A percentile compares a stretch with the other conserved stretches of the same genome.
Evolutionary conservation across 2,329 filamentous ascomycete species (phyloP).

Genomic region (Arthrobotrys sphaeroides): DNA sequence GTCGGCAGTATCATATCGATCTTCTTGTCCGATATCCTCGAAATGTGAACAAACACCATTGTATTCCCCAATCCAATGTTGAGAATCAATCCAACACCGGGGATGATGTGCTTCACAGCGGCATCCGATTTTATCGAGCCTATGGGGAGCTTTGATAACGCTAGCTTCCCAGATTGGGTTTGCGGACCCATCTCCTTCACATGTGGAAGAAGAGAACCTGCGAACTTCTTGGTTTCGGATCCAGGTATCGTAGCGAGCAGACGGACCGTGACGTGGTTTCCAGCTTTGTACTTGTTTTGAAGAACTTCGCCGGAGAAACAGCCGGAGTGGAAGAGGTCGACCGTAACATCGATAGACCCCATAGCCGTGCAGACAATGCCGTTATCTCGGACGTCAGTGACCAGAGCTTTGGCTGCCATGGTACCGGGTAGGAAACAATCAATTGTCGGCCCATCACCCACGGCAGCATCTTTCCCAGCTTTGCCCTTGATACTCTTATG

Average conservation of each 20-base stretch:
- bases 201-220: conserved; percentile 88
- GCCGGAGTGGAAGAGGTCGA: conserved; percentile 89
- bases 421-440: conserved; percentile 91
- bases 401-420: conserved; percentile 78
- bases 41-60: conserved; percentile 93
- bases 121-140: conserved; percentile 81
- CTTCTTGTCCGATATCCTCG: conserved; percentile 86
- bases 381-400: conserved; percentile 74
- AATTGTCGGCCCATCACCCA: conserved; percentile 79
- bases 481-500: conserved; percentile 67
- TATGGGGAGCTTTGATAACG: conserved; percentile 68
- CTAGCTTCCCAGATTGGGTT: conserved; percentile 63
- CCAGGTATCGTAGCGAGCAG: conserved; percentile 87
- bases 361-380: conserved; percentile 92
- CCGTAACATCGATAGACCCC: conserved; percentile 88
- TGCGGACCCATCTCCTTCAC: conserved; percentile 70
- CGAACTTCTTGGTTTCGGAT: conserved; percentile 81
- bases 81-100: conserved; percentile 82
- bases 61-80: conserved; percentile 74
- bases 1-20: conserved; percentile 81
- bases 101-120: conserved; percentile 80
- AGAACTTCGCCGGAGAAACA: conserved; percentile 75
- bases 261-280: conserved; percentile 83
- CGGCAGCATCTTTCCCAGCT: conserved; percentile 55
- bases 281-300: conserved; percentile 80